phyloP scores from a whole-genome alignment of 176 grass and related monocot genomes.

The Stipa capillata region DNA sequence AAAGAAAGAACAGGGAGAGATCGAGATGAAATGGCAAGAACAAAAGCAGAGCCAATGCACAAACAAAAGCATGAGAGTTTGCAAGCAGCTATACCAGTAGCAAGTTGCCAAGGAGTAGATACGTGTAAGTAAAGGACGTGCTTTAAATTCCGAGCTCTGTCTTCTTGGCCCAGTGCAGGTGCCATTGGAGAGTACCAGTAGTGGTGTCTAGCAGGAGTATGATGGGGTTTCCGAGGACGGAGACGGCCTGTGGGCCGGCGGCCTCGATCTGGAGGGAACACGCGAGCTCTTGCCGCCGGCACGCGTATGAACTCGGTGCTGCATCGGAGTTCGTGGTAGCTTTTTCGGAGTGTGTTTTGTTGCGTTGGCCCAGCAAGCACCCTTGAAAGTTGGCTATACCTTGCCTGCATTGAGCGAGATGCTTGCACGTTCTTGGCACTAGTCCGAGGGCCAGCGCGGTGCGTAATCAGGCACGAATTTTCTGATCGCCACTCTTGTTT shows the following conservation, averaged over 20 bases:
- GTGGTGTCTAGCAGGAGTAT: no score
- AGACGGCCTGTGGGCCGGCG: neutral
- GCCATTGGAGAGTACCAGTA: neutral
- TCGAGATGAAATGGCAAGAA: neutral
- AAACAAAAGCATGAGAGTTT: neutral
- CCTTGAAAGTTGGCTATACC: neutral
- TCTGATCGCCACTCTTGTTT: no score
- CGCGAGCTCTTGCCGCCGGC: neutral
- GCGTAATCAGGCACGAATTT: no score
- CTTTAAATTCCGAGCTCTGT: no score
- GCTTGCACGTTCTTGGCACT: constrained; percentile 2
- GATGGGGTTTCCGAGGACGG: no score
- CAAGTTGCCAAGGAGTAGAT: neutral
- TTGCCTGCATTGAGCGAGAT: neutral
- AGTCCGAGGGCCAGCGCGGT: no score
- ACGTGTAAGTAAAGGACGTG: neutral
- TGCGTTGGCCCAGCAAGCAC: neutral
- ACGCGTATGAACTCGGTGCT: neutral
- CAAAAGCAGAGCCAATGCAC: constrained; percentile 9
- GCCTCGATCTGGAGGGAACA: neutral
- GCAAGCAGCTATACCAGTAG: neutral
- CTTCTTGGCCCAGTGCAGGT: no score
- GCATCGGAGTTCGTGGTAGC: neutral
- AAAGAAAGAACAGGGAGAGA: neutral
- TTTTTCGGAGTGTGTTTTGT: neutral